Base-by-base conservation (phyloP, 768 basidiomycete species). In the Russula dissimulans region DNA sequence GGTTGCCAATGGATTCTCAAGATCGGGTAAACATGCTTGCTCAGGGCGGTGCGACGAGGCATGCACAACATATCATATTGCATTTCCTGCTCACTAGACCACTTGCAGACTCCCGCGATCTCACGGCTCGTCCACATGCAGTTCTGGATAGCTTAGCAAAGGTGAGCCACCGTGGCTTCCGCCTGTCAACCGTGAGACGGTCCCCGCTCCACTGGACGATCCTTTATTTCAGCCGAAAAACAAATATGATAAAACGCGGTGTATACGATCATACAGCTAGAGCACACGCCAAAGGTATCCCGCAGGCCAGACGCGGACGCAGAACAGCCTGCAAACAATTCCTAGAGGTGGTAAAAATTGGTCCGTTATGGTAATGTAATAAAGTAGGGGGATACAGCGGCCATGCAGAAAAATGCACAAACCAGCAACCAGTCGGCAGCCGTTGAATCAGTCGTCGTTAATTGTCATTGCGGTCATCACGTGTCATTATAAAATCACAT, bases 401-500 rank as follows among this genome's bases (percentile, higher is more conserved):
- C 49, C 50, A 36, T 49, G 54, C 45, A 57, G 22, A 26, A 36
- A 36, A 62, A 53, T 57, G 50, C 61, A 62, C 60, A 57, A 31
- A 41, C 44, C 39, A 29, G 26, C 45, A 52, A 52, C 29, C 55
- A 36, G 58, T 36, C 5, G 44, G n/a, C 31, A 46, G 54, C 53
- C 61, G 36, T 61, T 26, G 54, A 41, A 15, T 14, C 14, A 22
- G 54, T 62, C 61, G 54, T 62, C 61, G 45, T 61, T 10, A 52
- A 15, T 14, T 5, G 50, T 64, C 62, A 46, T 64, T 26, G 42
- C 43, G 43, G 59, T 60, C 62, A 29, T 64, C 46, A 36, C 55
- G 41, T 53, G 52, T 64, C 43, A 32, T 60, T 8, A 56, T 47
- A 59, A 59, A 51, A 58, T 79, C 81, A 91, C 82, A 91, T 81